Conservation (phyloP, 106 monocot genomes). For the Hemerocallis citrina region DNA sequence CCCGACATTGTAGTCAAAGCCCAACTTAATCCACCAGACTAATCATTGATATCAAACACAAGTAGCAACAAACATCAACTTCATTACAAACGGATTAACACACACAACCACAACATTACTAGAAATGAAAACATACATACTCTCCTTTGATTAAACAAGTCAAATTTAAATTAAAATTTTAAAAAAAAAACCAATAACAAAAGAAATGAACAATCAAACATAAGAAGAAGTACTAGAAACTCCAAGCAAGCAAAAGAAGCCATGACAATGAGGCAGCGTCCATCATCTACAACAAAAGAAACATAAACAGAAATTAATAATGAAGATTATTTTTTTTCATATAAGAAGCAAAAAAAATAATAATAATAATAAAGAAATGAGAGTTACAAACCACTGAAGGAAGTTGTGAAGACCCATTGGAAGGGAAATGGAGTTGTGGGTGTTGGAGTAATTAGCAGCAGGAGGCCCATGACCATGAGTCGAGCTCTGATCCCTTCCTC, state of each 20-base stretch:
- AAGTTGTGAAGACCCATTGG: constrained; percentile 20
- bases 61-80: no score
- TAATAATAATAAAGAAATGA: no score
- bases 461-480: neutral
- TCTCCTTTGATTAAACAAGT: no score
- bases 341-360: neutral
- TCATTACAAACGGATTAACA: no score
- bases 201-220: neutral
- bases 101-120: no score
- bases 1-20: no score
- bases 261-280: neutral
- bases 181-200: neutral
- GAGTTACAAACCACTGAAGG: neutral
- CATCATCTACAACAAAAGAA: neutral
- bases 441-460: constrained; percentile 24
- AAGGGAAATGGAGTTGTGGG: constrained; percentile 74
- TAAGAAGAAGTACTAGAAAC: neutral
- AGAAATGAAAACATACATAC: no score
- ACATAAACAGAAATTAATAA: neutral
- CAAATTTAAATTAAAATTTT: neutral
- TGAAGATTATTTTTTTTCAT: neutral
- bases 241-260: neutral
- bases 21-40: no score
- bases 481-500: neutral
- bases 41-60: no score